Evolutionary conservation across 371 early-diverging fungal species (phyloP).

Genomic region (Mortierella sp.): DNA sequence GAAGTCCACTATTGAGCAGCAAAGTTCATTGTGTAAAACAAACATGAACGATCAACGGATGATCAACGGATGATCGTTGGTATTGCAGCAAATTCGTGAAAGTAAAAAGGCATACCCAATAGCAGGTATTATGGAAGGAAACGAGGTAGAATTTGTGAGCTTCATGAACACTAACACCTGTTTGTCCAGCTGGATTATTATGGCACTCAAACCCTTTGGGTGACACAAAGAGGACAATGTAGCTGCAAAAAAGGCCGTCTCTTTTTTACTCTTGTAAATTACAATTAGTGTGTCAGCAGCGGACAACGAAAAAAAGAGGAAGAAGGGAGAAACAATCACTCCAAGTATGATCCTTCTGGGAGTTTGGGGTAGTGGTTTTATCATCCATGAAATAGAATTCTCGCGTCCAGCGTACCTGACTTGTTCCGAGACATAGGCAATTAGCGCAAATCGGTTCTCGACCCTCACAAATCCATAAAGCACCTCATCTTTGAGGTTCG

Average conservation of each 20-base stretch:
- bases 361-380: too few species aligned
- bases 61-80: too few species aligned
- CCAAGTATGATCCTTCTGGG: background rate
- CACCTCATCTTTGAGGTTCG: conserved; percentile 71
- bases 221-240: too few species aligned
- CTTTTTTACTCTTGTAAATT: too few species aligned
- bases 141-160: conserved; percentile 2
- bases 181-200: conserved; percentile 8
- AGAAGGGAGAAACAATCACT: too few species aligned
- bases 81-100: too few species aligned
- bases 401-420: conserved; percentile 62
- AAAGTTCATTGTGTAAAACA: conserved; percentile 4
- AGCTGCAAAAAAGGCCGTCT: too few species aligned
- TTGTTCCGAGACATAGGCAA: conserved; percentile 76
- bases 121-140: background rate
- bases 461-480: conserved; percentile 73
- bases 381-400: background rate
- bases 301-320: too few species aligned
- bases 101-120: background rate
- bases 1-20: conserved; percentile 24
- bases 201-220: background rate
- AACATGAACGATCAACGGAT: too few species aligned
- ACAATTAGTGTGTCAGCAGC: too few species aligned
- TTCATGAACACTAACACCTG: background rate
- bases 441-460: conserved; percentile 70